Base-by-base conservation (phyloP, 2,329 filamentous ascomycete species). In the Coleophoma eucalyptorum region DNA sequence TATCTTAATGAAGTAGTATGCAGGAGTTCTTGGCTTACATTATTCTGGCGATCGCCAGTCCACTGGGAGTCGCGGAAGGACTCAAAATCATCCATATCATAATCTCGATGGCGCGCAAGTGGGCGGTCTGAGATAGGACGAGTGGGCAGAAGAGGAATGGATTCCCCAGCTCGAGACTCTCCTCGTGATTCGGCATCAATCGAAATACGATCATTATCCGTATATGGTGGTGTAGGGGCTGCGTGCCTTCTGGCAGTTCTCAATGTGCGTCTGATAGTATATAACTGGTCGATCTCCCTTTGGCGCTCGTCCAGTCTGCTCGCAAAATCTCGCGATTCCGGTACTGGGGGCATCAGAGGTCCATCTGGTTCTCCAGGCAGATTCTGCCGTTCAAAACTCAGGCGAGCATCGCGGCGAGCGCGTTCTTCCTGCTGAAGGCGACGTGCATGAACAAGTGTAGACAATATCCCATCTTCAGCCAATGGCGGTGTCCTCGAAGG, bases 321-420 rank as follows among this genome's bases (percentile, higher is more conserved):
- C 15, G 57, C 52, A 44, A 57, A 60, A 41, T 64, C 62, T 50
- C 55, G 53, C 7, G 60, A 56, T 52, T 66, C 63, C 3, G 63
- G 62, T 26, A 61, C 63, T 42, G 62, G 56, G 11, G 62, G 63
- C 59, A 65, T 59, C 12, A 54, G 52, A 15, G 53, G 58, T 10
- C 52, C 55, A 51, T 63, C 58, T 19, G 50, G 43, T n/a, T 60
- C 58, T 16, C 49, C 53, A 16, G 54, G 45, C 21, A 31, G 31
- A 16, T 49, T 33, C 48, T 56, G 52, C 21, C 58, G 56, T 46
- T 59, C 58, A 41, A 56, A 57, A 45, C 55, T 61, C 41, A 52
- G 49, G 12, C 46, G 46, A 35, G 60, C 58, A 33, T 54, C 54
- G 16, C 11, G 20, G 20, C 19, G 19, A 26, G 20, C 19, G 15